Evolutionary conservation across 176 grass and related monocot genomes (phyloP).

Genomic region (Phragmites australis): DNA sequence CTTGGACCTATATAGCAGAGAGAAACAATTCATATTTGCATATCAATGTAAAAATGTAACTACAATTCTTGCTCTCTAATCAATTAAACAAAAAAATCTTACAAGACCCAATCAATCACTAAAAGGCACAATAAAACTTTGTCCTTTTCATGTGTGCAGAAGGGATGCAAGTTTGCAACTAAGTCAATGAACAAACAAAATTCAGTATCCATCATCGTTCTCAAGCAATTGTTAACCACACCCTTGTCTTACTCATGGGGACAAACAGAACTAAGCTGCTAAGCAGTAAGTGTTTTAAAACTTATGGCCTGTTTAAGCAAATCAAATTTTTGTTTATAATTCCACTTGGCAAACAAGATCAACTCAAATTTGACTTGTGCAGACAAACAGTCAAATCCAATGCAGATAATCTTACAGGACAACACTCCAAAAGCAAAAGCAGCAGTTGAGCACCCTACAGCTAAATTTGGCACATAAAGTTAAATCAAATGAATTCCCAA

Average conservation of each 20-base stretch:
- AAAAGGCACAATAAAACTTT: neutral
- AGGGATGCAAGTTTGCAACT: neutral
- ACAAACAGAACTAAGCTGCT: too few relatives aligned
- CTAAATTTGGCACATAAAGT: too few relatives aligned
- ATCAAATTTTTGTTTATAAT: neutral
- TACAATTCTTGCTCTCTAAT: too few relatives aligned
- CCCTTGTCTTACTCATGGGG: neutral
- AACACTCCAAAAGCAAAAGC: neutral
- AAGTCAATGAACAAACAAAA: too few relatives aligned
- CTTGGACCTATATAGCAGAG: conserved; percentile 32
- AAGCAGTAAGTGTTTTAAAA: neutral
- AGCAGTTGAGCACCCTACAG: neutral
- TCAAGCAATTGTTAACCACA: neutral
- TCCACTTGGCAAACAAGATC: neutral
- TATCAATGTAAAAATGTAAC: neutral
- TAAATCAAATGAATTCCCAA: too few relatives aligned
- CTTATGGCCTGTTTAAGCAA: neutral
- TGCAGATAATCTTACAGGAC: neutral
- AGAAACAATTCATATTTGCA: neutral
- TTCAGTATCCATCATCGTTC: too few relatives aligned
- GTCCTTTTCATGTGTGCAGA: neutral
- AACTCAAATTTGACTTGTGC: neutral
- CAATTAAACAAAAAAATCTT: too few relatives aligned
- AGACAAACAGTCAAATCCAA: neutral
- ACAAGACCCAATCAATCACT: too few relatives aligned